Evolutionary conservation across 306 rosid species (phyloP).

Genomic region (Vigna hirtella): DNA sequence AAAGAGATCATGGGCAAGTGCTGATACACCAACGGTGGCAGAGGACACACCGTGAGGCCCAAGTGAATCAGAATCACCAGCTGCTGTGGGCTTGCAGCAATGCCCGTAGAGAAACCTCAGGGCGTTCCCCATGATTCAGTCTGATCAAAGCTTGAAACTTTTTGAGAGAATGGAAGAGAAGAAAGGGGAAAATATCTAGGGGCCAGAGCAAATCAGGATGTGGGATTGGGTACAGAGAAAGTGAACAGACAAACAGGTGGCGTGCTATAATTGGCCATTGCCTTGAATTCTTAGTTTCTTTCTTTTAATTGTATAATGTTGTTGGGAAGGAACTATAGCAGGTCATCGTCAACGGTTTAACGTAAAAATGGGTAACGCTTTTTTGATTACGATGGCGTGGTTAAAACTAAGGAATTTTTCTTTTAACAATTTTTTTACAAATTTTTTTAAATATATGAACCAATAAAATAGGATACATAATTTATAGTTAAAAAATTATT

Average conservation of each 20-base stretch:
- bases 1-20: conserved; percentile 77
- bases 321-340: not conserved
- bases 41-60: conserved; percentile 67
- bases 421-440: too few species aligned
- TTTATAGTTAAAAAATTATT: too few species aligned
- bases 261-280: not conserved
- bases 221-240: not conserved
- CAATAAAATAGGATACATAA: too few species aligned
- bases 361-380: conserved; percentile 18
- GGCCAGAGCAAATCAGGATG: not conserved
- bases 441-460: too few species aligned
- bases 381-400: not conserved
- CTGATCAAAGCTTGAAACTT: conserved; percentile 30
- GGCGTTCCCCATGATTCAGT: conserved; percentile 68
- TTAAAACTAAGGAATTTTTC: not conserved
- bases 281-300: not conserved
- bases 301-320: not conserved
- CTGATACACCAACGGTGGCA: conserved; percentile 69
- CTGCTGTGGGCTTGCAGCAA: conserved; percentile 60
- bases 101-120: conserved; percentile 56
- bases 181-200: conserved; percentile 29
- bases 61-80: conserved; percentile 55
- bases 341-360: conserved; percentile 39
- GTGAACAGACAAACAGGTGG: conserved; percentile 3
- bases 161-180: not conserved